These are phyloP conservation scores for Pyracantha coccinea DNA, from an alignment of 331 rosid genomes.

Conservation along the genomic window DNA sequence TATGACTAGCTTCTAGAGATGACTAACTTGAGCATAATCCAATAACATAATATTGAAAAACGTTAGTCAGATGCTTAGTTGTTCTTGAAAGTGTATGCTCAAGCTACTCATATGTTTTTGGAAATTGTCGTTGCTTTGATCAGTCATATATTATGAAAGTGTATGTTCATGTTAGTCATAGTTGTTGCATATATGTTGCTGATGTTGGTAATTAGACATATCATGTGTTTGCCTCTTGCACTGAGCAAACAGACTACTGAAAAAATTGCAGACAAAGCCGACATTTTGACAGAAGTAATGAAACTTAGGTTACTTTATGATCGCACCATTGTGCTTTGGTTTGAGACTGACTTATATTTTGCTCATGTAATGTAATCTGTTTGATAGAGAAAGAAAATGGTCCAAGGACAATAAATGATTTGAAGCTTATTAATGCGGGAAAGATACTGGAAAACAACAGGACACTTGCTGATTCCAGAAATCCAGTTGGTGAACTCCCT, in stretches of 20 bases:
- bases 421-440: constrained; percentile 47
- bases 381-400: constrained; percentile 27
- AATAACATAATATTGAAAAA: no score
- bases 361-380: constrained; percentile 2
- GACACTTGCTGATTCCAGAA: constrained; percentile 34
- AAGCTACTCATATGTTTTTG: no score
- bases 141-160: neutral
- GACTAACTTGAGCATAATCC: no score
- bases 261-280: neutral
- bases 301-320: neutral
- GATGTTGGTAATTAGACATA: neutral
- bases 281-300: neutral
- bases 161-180: neutral
- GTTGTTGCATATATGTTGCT: neutral
- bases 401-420: constrained; percentile 29
- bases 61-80: no score
- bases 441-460: constrained; percentile 39
- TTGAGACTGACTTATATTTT: neutral
- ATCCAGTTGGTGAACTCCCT: constrained; percentile 31
- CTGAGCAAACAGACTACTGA: neutral
- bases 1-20: neutral
- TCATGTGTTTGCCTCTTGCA: neutral
- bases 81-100: no score
- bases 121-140: neutral
- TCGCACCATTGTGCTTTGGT: neutral